Conservation (phyloP, 2,329 filamentous ascomycete genomes). For the Cercospora janseana region DNA sequence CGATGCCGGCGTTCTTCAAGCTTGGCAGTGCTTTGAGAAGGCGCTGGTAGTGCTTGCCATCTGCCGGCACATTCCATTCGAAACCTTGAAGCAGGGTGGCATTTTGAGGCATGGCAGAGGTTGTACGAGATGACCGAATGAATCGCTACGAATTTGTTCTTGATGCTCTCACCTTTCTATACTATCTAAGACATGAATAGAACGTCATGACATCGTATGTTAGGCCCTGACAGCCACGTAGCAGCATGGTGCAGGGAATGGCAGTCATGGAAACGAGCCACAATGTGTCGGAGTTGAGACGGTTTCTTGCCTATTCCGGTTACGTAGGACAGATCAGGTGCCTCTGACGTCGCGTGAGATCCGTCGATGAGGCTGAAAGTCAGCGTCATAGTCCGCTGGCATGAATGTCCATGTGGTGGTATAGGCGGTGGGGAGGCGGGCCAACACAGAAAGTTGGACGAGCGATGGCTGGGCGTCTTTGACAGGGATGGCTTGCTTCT, state of each 20-base stretch:
- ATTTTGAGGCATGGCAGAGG: constrained; percentile 29
- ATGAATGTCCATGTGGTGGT: neutral
- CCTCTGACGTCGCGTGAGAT: neutral
- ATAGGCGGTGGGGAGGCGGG: constrained; percentile 8
- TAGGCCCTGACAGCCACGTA: no score
- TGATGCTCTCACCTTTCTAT: neutral
- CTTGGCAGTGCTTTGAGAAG: constrained; percentile 53
- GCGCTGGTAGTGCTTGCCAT: constrained; percentile 62
- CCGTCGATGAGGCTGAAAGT: neutral
- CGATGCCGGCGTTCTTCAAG: constrained; percentile 60
- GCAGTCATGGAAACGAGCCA: neutral
- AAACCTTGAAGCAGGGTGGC: constrained; percentile 64
- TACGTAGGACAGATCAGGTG: neutral
- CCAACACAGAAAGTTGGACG: constrained; percentile 5
- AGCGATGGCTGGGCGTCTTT: neutral
- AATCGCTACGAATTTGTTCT: no score
- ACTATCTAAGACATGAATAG: neutral
- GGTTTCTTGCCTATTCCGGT: neutral
- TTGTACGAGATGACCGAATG: no score
- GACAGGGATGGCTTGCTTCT: neutral
- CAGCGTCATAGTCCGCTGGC: neutral
- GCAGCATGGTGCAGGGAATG: constrained; percentile 3
- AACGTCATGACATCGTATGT: constrained; percentile 8
- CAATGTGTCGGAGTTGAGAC: neutral
- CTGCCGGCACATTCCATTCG: constrained; percentile 67